These are phyloP conservation scores for Pleurotus giganteus DNA, from an alignment of 768 basidiomycete species.

Conservation along the genomic window DNA sequence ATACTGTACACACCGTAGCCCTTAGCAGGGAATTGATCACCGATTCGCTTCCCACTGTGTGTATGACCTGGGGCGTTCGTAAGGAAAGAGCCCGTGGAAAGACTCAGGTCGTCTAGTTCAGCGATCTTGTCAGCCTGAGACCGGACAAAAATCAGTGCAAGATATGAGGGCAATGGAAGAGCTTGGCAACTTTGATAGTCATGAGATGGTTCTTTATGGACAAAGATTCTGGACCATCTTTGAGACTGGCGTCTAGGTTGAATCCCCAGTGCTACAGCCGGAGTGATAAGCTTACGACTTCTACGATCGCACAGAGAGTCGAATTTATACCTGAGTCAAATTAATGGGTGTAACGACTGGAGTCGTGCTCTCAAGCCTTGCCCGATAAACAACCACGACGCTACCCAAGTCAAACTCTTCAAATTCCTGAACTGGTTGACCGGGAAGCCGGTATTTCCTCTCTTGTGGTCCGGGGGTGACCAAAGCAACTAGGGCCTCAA, in stretches of 20 bases:
- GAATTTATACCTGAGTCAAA: slow-evolving; percentile 61
- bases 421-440: slow-evolving; percentile 16
- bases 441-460: slow-evolving; percentile 21
- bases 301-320: background rate
- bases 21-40: slow-evolving; percentile 50
- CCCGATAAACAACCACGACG: slow-evolving; percentile 66
- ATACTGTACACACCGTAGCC: slow-evolving; percentile 53
- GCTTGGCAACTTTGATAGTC: slow-evolving; percentile 36
- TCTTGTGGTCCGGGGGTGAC: slow-evolving; percentile 35
- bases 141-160: slow-evolving; percentile 1
- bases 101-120: slow-evolving; percentile 45
- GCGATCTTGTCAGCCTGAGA: slow-evolving; percentile 52
- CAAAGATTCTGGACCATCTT: slow-evolving; percentile 37
- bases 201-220: slow-evolving; percentile 50
- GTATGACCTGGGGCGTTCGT: slow-evolving; percentile 46
- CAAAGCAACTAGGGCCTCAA: slow-evolving; percentile 57
- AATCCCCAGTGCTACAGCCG: slow-evolving; percentile 72
- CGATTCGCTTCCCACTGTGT: slow-evolving; percentile 51
- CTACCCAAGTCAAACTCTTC: slow-evolving; percentile 58
- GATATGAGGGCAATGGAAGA: background rate
- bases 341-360: slow-evolving; percentile 69
- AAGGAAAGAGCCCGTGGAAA: slow-evolving; percentile 53
- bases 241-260: slow-evolving; percentile 71
- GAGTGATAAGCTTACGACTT: slow-evolving; percentile 6
- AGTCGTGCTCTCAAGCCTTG: slow-evolving; percentile 49